Percentiles rank a stretch among this genome's conserved stretches.
Conservation (phyloP, 805 yeast genomes). For the Wickerhamiella galacta region DNA sequence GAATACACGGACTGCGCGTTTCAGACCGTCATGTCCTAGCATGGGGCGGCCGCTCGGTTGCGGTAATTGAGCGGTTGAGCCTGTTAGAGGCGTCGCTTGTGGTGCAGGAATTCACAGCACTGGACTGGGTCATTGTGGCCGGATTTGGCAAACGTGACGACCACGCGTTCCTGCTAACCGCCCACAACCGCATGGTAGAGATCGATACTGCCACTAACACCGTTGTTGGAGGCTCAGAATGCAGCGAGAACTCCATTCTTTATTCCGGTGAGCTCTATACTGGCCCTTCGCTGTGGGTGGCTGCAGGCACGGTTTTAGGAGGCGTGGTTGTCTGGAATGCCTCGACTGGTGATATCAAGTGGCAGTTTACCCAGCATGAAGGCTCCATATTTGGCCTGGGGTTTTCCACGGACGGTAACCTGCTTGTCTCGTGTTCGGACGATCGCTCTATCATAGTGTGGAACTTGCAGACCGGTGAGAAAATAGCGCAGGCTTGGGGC, state of each 20-base stretch:
- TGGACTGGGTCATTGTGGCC: slow-evolving; percentile 68
- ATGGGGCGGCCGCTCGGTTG: slow-evolving; percentile 56
- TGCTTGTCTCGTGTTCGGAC: slow-evolving; percentile 73
- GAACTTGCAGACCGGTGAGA: slow-evolving; percentile 39
- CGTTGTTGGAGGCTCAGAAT: slow-evolving; percentile 25
- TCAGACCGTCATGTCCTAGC: slow-evolving; percentile 24
- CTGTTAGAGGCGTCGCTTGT: slow-evolving; percentile 17
- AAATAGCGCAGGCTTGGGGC: slow-evolving; percentile 83
- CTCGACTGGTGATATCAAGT: slow-evolving; percentile 27
- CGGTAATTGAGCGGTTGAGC: slow-evolving; percentile 25
- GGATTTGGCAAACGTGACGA: slow-evolving; percentile 30
- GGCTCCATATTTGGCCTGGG: slow-evolving; percentile 82
- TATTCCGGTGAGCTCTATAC: slow-evolving; percentile 60
- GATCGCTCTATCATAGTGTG: slow-evolving; percentile 77
- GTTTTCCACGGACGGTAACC: slow-evolving; percentile 37
- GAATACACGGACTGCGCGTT: slow-evolving; percentile 60
- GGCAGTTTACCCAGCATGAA: slow-evolving; percentile 57
- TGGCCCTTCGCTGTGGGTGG: slow-evolving; percentile 33
- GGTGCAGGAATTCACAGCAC: slow-evolving; percentile 24
- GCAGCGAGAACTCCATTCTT: slow-evolving; percentile 62
- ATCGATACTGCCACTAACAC: slow-evolving; percentile 17
- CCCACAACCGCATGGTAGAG: slow-evolving; percentile 54
- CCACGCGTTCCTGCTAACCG: slow-evolving; percentile 42
- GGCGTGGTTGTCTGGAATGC: slow-evolving; percentile 65
- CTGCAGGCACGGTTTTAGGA: slow-evolving; percentile 88